Base-by-base conservation (phyloP, 371 early-diverging fungal species). In the Circinella umbellata region DNA sequence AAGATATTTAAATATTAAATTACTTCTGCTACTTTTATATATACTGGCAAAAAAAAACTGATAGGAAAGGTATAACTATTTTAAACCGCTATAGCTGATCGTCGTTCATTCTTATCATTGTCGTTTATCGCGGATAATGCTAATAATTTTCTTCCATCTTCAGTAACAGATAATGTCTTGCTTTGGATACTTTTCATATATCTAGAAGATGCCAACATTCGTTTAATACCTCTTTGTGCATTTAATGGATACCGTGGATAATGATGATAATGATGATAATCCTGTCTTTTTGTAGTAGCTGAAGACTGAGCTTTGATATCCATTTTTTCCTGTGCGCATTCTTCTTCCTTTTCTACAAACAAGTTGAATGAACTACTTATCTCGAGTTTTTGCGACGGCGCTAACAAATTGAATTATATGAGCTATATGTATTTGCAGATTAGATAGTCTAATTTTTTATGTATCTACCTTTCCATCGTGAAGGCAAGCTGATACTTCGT, bases 151-250 rank as follows among this genome's bases (percentile, higher is more conserved):
- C 66, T 10, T 14, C 66, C 66, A 46, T 66, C 66, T 14, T 53
- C 61, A 13, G 68, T 46, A 20, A 59, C 48, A n/a, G 68, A 61
- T 18, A 67, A 39, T 17, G 68, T 66, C 38, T 68, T 76, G 42
- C 61, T 64, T 53, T 76, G 76, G 6, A 73, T 46, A 39, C 64
- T 64, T 63, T 47, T 68, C 27, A 76, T 34, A 63, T 76, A 73
- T 36, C 74, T 49, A 7, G 76, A 76, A 3, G 76, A 76, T 0
- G 76, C 76, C 57, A 76, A 13, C 68, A 74, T 74, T 15, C 72
- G 69, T 59, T 70, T 73, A 48, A 61, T 67, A 18, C 53, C 54
- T 27, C 62, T 48, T 27, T 51, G 37, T 14, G 54, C 42, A 54
- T 54, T 53, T 38, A 63, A 48, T 39, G 60, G 69, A 35, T 66